Conservation (phyloP, 2,329 filamentous ascomycete species). For the Penicillium sp. region DNA sequence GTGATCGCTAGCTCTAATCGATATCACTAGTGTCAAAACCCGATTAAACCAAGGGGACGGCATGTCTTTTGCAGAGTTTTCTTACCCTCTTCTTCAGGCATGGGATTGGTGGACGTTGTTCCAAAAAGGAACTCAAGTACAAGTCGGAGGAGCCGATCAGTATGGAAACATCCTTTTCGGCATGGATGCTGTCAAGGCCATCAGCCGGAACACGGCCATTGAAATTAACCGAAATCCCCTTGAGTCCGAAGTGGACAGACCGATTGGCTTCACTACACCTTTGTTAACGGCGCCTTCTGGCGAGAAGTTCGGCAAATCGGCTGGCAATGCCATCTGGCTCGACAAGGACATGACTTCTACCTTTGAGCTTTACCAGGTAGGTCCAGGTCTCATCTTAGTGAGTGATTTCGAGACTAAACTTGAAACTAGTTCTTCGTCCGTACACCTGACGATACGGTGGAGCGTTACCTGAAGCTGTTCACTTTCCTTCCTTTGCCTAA, state of each 20-base stretch:
- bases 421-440: constrained; percentile 72
- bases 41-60: constrained; percentile 83
- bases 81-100: constrained; percentile 87
- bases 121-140: constrained; percentile 68
- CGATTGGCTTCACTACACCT: constrained; percentile 86
- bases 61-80: constrained; percentile 91
- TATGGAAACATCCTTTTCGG: constrained; percentile 94
- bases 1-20: constrained; percentile 2
- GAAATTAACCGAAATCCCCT: constrained; percentile 40
- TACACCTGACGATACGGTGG: constrained; percentile 76
- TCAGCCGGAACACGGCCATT: constrained; percentile 51
- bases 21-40: constrained; percentile 65
- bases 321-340: constrained; percentile 92
- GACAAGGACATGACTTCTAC: constrained; percentile 74
- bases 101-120: constrained; percentile 97
- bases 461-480: constrained; percentile 79
- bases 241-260: constrained; percentile 44
- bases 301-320: constrained; percentile 90
- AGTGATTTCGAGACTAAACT: constrained; percentile 14
- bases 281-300: constrained; percentile 82
- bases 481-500: constrained; percentile 74
- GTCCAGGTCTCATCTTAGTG: constrained; percentile 8
- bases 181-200: constrained; percentile 76
- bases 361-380: constrained; percentile 78
- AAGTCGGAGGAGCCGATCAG: constrained; percentile 94